Base-by-base conservation (phyloP, 2,329 filamentous ascomycete species). In the Microthyrium microscopicum region DNA sequence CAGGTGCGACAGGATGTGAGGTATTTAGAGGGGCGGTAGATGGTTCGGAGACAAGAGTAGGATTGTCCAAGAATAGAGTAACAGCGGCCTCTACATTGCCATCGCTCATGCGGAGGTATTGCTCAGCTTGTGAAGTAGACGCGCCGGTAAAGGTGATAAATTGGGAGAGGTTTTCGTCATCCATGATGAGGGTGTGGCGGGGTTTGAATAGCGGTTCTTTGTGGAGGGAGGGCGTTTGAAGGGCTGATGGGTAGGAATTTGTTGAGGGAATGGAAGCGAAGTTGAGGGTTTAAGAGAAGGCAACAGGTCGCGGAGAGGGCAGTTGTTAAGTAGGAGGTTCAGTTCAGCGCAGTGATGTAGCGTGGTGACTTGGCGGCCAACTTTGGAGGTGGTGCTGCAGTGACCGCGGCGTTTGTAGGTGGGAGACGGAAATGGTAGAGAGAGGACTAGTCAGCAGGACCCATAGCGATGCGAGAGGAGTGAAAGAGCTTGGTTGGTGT, bases 21-120 rank as follows among this genome's bases (percentile, higher is more conserved):
- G 50, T 7, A 47, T 40, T 41, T 26, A 46, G 16, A 18, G 25
- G 32, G 16, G 36, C 31, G 22, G 7, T 6, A 9, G 31, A 34
- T 27, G 35, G 20, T 8, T 49, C 20, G 15, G 53, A 41, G 8
- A 45, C 43, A 25, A 46, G 52, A 35, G 37, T 35, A 43, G 33
- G 20, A 27, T 79, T 89, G 49, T 91, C 83, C 54, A 83, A 95
- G 59, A 75, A 98, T 9, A 95, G 73, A 48, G 82, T 73, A 46
- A 94, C 76, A 18, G 89, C 89, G 48, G 87, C 78, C 54, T 83
- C 74, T 33, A 87, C 62, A 50, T 93, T 77, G 47, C 75, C 75
- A 44, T 82, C 78, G n/a, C 84, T 76, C 50, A 98, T 69, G 45
- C 79, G 70, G 30, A 95, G 69, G 55, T 91, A 93, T 44, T 80